Base-by-base conservation (phyloP, 1,284 basidiomycete species). In the Fomitopsis schrenkii region DNA sequence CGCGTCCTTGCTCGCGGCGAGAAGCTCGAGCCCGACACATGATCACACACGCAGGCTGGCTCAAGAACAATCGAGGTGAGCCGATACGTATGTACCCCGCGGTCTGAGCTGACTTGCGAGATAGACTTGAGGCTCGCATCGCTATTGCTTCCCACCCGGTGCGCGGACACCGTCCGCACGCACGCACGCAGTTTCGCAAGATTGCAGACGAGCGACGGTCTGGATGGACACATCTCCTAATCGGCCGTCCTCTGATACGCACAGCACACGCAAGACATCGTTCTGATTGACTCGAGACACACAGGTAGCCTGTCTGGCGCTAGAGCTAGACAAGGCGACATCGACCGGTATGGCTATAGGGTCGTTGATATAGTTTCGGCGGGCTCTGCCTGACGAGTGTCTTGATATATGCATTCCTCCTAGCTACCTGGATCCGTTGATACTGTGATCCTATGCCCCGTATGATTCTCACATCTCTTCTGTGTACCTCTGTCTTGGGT, bases 1-100 rank as follows among this genome's bases (percentile, higher is more conserved):
- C 80, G 90, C 26, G 86, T 93, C 22, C 83, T 93, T 59, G 88
- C 90, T 5, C 81, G 90, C 15, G 90, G 90, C 41, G 90, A 93
- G 79, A 91, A 91, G 74, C 76, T 93, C 62, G 90, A 93, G 42
- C 79, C 79, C 17, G 62, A 64, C 46, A 52, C 62, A 36, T 63
- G 55, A 40, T n/a, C 9, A 38, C 30, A 12, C 7, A 28, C n/a
- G 53, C 54, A 46, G 40, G n/a, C 14, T 7, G 30, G 12, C 22
- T 30, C 52, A 55, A 55, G 14, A 41, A 28, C n/a, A 55, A 26
- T 41, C 14, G 33, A 42, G 55, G 38, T 45, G 12, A 30, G 38
- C 41, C 26, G 41, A 19, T 28, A 38, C 30, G n/a, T 48, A 5
- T 17, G 7, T 17, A 30, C 54, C 22, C 9, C 14, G 36, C 35